Conservation (phyloP, 176 grass and related monocot species). For the Ampelocalamus luodianensis region DNA sequence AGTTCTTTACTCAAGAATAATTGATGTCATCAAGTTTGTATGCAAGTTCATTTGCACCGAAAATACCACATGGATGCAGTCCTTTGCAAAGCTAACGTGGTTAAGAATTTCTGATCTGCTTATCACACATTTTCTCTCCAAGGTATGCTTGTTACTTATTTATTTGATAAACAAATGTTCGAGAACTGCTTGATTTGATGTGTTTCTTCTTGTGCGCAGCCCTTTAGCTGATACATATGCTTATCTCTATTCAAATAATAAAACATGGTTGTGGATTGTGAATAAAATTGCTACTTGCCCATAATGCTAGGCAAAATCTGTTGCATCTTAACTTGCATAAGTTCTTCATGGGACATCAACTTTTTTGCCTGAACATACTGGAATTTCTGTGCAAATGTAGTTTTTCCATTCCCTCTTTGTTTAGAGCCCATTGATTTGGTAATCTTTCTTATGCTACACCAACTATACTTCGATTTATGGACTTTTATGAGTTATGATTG, state of each 20-base stretch:
- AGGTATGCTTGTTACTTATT: conserved; percentile 61
- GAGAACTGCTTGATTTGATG: conserved; percentile 3
- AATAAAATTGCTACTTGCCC: background rate
- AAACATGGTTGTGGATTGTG: background rate
- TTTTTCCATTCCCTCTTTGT: background rate
- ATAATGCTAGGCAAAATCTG: background rate
- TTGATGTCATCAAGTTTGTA: conserved; percentile 72
- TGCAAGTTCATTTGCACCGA: conserved; percentile 75
- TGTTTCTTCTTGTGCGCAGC: conserved; percentile 6
- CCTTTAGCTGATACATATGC: conserved; percentile 3
- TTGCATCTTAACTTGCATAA: conserved; percentile 26
- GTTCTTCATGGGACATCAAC: conserved; percentile 10
- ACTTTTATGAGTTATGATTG: background rate
- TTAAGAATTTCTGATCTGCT: conserved; percentile 82
- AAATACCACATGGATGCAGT: conserved; percentile 70
- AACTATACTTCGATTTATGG: background rate
- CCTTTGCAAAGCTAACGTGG: conserved; percentile 87
- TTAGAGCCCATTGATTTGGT: background rate
- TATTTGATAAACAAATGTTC: conserved; percentile 11
- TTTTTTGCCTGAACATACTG: background rate
- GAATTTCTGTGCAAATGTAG: background rate
- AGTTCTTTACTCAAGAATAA: conserved; percentile 77
- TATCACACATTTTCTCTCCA: conserved; percentile 90
- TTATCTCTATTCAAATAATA: conserved; percentile 23
- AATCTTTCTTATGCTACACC: conserved; percentile 29